phyloP scores from a whole-genome alignment of 2,329 filamentous ascomycete genomes.

The Aureobasidium namibiae region DNA sequence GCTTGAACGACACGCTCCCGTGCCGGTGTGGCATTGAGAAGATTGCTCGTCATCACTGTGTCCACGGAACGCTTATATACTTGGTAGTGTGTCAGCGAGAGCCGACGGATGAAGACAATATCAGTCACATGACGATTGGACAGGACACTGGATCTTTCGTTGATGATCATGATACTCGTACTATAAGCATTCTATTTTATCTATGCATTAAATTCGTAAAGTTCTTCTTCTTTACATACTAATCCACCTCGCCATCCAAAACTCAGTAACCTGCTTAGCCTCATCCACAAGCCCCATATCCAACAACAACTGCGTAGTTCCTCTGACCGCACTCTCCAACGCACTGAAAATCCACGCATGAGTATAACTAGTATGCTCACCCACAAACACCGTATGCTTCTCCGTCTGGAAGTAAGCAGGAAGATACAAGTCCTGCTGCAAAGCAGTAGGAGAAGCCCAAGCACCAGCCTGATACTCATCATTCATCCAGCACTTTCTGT shows the following conservation, averaged over 20 bases:
- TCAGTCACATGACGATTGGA: no score
- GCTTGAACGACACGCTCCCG: no score
- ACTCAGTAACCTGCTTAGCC: slow-evolving; percentile 54
- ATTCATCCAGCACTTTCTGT: slow-evolving; percentile 57
- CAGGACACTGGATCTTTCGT: no score
- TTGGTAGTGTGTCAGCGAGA: no score
- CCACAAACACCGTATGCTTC: slow-evolving; percentile 58
- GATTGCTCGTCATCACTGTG: no score
- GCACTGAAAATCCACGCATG: slow-evolving; percentile 64
- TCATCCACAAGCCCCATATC: slow-evolving; percentile 61
- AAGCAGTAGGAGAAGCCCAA: slow-evolving; percentile 53
- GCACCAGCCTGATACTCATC: slow-evolving; percentile 54
- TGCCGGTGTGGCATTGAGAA: no score
- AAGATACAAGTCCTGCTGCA: slow-evolving; percentile 61
- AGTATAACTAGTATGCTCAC: slow-evolving; percentile 44
- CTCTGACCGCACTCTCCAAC: slow-evolving; percentile 58
- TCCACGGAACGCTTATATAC: no score
- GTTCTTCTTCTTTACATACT: background rate
- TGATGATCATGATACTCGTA: no score
- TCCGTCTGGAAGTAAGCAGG: slow-evolving; percentile 67
- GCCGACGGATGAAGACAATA: no score
- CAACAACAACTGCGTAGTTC: slow-evolving; percentile 55
- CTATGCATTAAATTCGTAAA: no score
- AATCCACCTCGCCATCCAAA: slow-evolving; percentile 65
- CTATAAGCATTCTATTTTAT: no score